Percentiles rank a stretch among this genome's conserved stretches.
phyloP scores from a whole-genome alignment of 108 stramenopile genomes.

The Asterionellopsis glacialis region DNA sequence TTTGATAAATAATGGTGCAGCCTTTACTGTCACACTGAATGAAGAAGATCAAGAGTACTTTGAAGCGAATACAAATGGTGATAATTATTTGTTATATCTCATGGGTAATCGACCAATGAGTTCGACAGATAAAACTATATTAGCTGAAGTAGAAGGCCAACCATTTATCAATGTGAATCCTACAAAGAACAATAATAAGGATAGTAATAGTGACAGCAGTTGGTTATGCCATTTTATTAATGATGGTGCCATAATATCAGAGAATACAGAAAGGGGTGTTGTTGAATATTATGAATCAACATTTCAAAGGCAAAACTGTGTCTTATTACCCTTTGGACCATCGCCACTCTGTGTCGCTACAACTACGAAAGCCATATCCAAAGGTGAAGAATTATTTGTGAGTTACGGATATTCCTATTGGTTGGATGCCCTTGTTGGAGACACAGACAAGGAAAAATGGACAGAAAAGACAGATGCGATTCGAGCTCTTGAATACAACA shows the following conservation, averaged over 20 bases:
- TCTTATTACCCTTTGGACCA: conserved; percentile 22
- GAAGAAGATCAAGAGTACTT: not conserved
- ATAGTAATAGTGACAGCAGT: not conserved
- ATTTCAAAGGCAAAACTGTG: not conserved
- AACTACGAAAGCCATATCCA: conserved; percentile 20
- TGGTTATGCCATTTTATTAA: not conserved
- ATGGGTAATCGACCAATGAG: not conserved
- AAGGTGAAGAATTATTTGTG: conserved; percentile 25
- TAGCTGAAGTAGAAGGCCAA: not conserved
- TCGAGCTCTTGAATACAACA: too few relatives aligned
- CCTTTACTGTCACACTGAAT: not conserved
- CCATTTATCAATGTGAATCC: not conserved
- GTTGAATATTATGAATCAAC: not conserved
- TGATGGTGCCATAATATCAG: conserved; percentile 1
- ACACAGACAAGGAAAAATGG: too few relatives aligned
- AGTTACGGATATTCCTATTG: conserved; percentile 26
- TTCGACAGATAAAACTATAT: not conserved
- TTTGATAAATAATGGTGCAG: not conserved
- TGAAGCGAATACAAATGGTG: not conserved
- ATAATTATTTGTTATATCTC: not conserved
- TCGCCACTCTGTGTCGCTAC: conserved; percentile 18
- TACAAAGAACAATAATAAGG: not conserved
- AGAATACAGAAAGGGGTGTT: not conserved
- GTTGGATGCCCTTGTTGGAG: conserved; percentile 3
- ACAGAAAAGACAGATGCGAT: too few relatives aligned